Evolutionary conservation across 345 rosid genomes (phyloP).

Genomic region (Bruguiera gymnorhiza): DNA sequence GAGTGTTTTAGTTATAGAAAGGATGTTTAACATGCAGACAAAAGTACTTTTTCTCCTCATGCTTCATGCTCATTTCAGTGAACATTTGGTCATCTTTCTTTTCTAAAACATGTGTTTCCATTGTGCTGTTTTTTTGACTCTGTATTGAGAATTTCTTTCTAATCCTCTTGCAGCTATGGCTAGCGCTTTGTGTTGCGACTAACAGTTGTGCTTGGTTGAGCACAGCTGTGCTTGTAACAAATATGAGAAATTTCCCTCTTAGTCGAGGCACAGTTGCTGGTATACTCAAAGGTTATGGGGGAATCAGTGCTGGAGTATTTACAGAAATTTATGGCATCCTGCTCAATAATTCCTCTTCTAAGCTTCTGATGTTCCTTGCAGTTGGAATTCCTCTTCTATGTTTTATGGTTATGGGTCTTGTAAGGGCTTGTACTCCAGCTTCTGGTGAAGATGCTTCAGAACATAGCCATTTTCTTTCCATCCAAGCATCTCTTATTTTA

Average conservation of each 20-base stretch:
- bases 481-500: conserved; percentile 42
- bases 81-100: not conserved
- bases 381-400: conserved; percentile 58
- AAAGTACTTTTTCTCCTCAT: too few species aligned
- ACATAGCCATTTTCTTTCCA: conserved; percentile 48
- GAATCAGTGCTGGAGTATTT: conserved; percentile 64
- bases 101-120: not conserved
- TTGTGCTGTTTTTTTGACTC: not conserved
- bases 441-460: conserved; percentile 45
- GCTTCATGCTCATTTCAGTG: too few species aligned
- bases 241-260: conserved; percentile 71
- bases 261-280: conserved; percentile 65
- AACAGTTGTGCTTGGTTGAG: conserved; percentile 64
- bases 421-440: conserved; percentile 57
- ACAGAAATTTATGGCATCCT: conserved; percentile 49
- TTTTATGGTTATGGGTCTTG: conserved; percentile 50
- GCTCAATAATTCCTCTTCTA: conserved; percentile 52
- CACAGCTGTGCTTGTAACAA: conserved; percentile 63
- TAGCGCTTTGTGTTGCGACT: conserved; percentile 56
- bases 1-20: too few species aligned
- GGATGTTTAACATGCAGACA: too few species aligned
- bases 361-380: conserved; percentile 56
- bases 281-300: conserved; percentile 64
- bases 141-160: not conserved
- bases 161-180: conserved; percentile 46